Evolutionary conservation across 805 yeast species (phyloP), one percentile per base, ranked within the genome.

Genomic region (Yarrowia sp.): DNA sequence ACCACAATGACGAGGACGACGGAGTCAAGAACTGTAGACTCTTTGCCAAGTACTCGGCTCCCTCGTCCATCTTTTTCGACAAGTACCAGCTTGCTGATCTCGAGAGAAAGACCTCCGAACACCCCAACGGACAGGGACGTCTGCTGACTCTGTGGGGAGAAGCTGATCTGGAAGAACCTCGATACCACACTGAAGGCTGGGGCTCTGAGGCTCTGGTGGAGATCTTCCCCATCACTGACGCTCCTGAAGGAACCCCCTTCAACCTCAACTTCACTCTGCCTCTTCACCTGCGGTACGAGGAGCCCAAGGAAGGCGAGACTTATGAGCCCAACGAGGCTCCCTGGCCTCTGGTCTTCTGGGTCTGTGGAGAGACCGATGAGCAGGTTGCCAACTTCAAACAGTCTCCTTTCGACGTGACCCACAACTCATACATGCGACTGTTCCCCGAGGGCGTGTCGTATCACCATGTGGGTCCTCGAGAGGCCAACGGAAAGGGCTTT

Each of bases 161-260:
- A 62, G 75, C 79, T n/a, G 86, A 85, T 69, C 73, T 85, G 24
- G 89, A 85, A 68, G 78, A 79, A 35, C 89, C 89, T 4, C 80
- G 75, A 35, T 85, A 84, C 79, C 74, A 74, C 30, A 76, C 77
- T 8, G 66, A 69, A 2, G 69, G 75, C 24, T 81, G 81, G 79
- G 87, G 87, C 1, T 79, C 84, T 4, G 76, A 78, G 48, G 78
- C 79, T 21, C 69, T 84, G 21, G 74, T 83, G 33, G 75, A 74
- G 51, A 66, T 81, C 14, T 68, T 68, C n/a, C 35, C 26, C 56
- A 54, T 66, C 9, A 67, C 72, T 7, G 72, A 69, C 4, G 32
- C 51, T 16, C 63, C 51, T 8, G 30, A 21, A 4, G 49, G 38
- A 21, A 41, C 63, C 17, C 11, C 64, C 49, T 38, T 35, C 14